phyloP scores from a whole-genome alignment of 441 rosid species.

The Eutrema salsugineum region DNA sequence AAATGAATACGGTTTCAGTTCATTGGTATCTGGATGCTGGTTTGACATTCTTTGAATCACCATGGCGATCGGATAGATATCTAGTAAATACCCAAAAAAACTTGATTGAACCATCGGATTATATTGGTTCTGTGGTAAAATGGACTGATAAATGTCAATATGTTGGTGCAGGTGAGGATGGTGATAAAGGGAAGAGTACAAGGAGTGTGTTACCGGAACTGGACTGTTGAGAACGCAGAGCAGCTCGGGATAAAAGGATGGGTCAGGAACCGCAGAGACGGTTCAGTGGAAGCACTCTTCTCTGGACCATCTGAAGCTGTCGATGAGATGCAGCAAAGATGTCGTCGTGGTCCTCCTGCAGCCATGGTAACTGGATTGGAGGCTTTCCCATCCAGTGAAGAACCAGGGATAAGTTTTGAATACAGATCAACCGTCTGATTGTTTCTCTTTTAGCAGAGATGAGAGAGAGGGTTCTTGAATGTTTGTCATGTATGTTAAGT shows the following conservation, averaged over 20 bases:
- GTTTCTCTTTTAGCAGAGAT: background rate
- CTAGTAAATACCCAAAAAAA: no score
- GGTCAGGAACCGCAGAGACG: slow-evolving; percentile 87
- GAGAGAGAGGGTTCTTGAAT: background rate
- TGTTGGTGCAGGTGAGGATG: slow-evolving; percentile 56
- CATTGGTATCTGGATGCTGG: no score
- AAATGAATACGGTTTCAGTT: no score
- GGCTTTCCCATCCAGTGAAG: slow-evolving; percentile 65
- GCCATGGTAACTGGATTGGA: slow-evolving; percentile 76
- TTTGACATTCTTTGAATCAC: no score
- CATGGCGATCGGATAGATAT: no score
- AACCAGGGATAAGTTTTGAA: slow-evolving; percentile 64
- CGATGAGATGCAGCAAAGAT: slow-evolving; percentile 81
- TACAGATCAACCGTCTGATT: slow-evolving; percentile 57
- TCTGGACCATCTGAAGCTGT: slow-evolving; percentile 62
- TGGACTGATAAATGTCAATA: background rate
- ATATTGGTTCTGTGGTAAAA: no score
- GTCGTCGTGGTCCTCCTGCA: slow-evolving; percentile 76
- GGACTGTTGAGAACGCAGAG: slow-evolving; percentile 76
- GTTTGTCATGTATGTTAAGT: background rate
- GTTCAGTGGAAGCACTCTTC: slow-evolving; percentile 87
- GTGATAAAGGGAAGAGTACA: slow-evolving; percentile 86
- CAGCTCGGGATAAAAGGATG: slow-evolving; percentile 79
- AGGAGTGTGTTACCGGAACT: slow-evolving; percentile 85
- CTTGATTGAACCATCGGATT: no score